These are phyloP conservation scores for Helotiales sp. DNA, from an alignment of 2,329 filamentous ascomycete species.

Conservation along the genomic window DNA sequence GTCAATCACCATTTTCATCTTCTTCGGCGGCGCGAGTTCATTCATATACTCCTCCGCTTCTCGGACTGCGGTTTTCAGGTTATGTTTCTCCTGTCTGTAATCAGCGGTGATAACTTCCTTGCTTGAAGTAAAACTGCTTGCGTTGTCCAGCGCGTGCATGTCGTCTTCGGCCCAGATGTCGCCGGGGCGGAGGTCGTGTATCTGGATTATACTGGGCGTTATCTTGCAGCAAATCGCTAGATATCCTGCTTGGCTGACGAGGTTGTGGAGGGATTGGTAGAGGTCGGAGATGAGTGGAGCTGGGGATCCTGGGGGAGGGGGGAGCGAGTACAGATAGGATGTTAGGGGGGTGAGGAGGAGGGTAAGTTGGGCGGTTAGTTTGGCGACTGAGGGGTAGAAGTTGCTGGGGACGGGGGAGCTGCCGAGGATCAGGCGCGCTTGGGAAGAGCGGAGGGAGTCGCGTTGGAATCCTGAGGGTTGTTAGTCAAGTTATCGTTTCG, in stretches of 20 bases:
- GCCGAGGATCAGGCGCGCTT: slow-evolving; percentile 31
- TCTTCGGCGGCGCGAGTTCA: background rate
- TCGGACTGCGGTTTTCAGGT: background rate
- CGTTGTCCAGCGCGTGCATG: slow-evolving; percentile 25
- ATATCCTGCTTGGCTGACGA: slow-evolving; percentile 37
- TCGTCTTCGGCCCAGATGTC: slow-evolving; percentile 29
- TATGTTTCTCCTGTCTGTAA: background rate
- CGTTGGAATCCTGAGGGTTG: slow-evolving; percentile 33
- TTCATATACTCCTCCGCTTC: background rate
- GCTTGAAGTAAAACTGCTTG: slow-evolving; percentile 15
- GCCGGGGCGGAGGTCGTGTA: slow-evolving; percentile 27
- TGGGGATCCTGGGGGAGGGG: background rate
- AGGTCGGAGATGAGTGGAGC: slow-evolving; percentile 23
- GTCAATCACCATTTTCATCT: background rate
- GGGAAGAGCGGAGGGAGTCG: slow-evolving; percentile 29
- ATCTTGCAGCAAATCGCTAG: slow-evolving; percentile 34
- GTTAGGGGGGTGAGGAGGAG: slow-evolving; percentile 40
- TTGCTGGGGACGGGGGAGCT: slow-evolving; percentile 25
- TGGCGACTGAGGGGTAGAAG: slow-evolving; percentile 53
- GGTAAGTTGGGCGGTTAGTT: slow-evolving; percentile 56
- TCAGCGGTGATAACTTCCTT: slow-evolving; percentile 19
- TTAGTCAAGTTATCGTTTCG: too few relatives aligned
- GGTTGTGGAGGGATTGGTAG: slow-evolving; percentile 38
- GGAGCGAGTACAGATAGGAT: slow-evolving; percentile 29
- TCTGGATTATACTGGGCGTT: slow-evolving; percentile 37